Evolutionary conservation across 192 early-diverging fungal genomes (phyloP).

Genomic region (Podila minutissima): DNA sequence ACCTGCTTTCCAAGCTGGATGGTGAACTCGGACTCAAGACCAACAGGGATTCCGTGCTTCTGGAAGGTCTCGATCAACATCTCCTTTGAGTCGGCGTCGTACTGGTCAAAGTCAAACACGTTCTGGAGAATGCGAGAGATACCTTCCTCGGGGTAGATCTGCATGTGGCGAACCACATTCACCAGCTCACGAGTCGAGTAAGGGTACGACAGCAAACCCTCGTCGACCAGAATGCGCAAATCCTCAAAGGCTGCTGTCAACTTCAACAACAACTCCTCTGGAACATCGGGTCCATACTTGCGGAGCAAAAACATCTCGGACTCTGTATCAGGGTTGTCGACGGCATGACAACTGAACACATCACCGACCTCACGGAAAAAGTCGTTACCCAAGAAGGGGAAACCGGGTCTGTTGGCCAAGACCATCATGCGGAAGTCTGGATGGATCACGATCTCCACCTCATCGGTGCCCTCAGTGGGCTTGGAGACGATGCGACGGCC

Average conservation of each 20-base stretch:
- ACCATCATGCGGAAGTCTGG: constrained; percentile 85
- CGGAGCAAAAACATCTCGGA: constrained; percentile 78
- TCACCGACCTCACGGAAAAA: constrained; percentile 85
- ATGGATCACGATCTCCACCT: constrained; percentile 65
- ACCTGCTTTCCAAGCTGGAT: constrained; percentile 65
- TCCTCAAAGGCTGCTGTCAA: constrained; percentile 79
- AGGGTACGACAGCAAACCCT: constrained; percentile 81
- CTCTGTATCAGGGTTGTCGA: constrained; percentile 81
- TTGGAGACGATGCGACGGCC: constrained; percentile 75
- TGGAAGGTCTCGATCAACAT: constrained; percentile 75
- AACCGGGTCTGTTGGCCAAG: constrained; percentile 82
- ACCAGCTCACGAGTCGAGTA: constrained; percentile 86
- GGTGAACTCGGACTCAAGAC: constrained; percentile 72
- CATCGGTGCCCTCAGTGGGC: constrained; percentile 50
- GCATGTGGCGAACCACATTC: constrained; percentile 80
- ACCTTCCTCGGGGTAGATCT: constrained; percentile 76
- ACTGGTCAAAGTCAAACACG: constrained; percentile 88
- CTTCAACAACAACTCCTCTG: constrained; percentile 69
- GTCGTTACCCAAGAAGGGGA: constrained; percentile 84
- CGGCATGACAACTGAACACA: constrained; percentile 76
- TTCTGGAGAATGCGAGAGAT: constrained; percentile 77
- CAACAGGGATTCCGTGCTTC: constrained; percentile 78
- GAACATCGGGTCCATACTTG: constrained; percentile 78
- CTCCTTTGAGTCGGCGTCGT: constrained; percentile 72
- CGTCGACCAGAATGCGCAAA: constrained; percentile 73